Evolutionary conservation across 306 rosid species (phyloP).

Genomic region (Trifolium fragiferum): DNA sequence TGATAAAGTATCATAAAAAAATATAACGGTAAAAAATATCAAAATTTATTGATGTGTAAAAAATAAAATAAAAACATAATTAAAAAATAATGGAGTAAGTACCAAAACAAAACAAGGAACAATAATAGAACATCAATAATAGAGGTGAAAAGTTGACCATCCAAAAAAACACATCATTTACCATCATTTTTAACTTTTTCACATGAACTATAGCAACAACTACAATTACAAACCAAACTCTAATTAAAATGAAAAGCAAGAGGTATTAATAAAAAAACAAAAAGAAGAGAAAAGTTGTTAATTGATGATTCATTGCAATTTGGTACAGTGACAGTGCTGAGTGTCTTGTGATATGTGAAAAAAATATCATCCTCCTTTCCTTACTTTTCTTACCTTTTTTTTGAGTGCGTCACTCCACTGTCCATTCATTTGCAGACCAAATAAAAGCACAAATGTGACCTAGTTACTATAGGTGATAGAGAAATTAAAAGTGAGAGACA

Average conservation of each 20-base stretch:
- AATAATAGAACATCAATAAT: slow-evolving; percentile 33
- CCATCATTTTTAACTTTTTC: slow-evolving; percentile 34
- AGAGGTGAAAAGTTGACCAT: slow-evolving; percentile 22
- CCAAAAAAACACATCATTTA: slow-evolving; percentile 24
- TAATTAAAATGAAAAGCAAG: not conserved
- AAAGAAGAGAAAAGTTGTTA: slow-evolving; percentile 22
- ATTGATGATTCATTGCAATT: slow-evolving; percentile 25
- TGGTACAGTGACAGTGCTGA: slow-evolving; percentile 14
- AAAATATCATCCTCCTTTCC: not conserved
- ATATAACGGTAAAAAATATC: too few species aligned
- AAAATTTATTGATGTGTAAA: too few species aligned
- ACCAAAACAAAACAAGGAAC: not conserved
- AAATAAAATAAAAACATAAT: too few species aligned
- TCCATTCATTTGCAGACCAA: slow-evolving; percentile 28
- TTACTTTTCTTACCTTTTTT: slow-evolving; percentile 19
- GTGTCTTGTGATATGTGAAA: not conserved
- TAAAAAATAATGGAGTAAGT: too few species aligned
- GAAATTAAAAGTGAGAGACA: not conserved
- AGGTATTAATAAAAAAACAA: slow-evolving; percentile 23
- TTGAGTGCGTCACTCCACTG: not conserved
- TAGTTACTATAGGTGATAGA: not conserved
- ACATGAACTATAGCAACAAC: slow-evolving; percentile 7
- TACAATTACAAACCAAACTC: slow-evolving; percentile 6
- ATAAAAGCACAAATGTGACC: slow-evolving; percentile 30
- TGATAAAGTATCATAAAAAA: too few species aligned